phyloP scores from a whole-genome alignment of 176 grass and related monocot genomes.

The Paspalum notatum region DNA sequence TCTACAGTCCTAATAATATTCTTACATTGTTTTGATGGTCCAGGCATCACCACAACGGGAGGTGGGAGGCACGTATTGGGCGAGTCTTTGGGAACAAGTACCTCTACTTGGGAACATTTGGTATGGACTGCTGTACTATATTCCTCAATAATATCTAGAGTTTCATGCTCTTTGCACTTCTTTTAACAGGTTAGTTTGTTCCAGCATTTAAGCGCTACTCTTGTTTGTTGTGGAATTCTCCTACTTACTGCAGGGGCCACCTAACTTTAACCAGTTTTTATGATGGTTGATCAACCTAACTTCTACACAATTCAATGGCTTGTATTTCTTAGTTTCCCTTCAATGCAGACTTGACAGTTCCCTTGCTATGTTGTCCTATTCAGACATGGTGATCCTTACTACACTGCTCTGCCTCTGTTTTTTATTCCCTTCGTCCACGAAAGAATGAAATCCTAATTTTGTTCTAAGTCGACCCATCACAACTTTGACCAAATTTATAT shows the following conservation, averaged over 20 bases:
- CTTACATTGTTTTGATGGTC: constrained; percentile 25
- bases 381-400: constrained; percentile 25
- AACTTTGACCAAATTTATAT: too few relatives aligned
- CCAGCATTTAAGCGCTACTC: constrained; percentile 38
- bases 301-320: constrained; percentile 49
- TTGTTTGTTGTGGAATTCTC: constrained; percentile 49
- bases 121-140: constrained; percentile 43
- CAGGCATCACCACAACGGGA: constrained; percentile 91
- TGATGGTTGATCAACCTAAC: constrained; percentile 52
- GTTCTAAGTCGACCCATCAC: too few relatives aligned
- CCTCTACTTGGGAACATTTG: constrained; percentile 87
- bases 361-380: not conserved
- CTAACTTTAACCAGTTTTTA: constrained; percentile 52
- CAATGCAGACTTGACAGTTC: constrained; percentile 34
- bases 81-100: constrained; percentile 88
- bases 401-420: not conserved
- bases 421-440: too few relatives aligned
- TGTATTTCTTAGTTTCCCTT: constrained; percentile 40
- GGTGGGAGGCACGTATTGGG: constrained; percentile 94
- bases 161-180: constrained; percentile 36
- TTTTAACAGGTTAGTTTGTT: constrained; percentile 20
- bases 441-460: too few relatives aligned
- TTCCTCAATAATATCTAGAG: not conserved
- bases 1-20: not conserved
- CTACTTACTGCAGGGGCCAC: constrained; percentile 33